Evolutionary conservation across 139 green algal species (phyloP).

Genomic region (Chlamydomonas urium): DNA sequence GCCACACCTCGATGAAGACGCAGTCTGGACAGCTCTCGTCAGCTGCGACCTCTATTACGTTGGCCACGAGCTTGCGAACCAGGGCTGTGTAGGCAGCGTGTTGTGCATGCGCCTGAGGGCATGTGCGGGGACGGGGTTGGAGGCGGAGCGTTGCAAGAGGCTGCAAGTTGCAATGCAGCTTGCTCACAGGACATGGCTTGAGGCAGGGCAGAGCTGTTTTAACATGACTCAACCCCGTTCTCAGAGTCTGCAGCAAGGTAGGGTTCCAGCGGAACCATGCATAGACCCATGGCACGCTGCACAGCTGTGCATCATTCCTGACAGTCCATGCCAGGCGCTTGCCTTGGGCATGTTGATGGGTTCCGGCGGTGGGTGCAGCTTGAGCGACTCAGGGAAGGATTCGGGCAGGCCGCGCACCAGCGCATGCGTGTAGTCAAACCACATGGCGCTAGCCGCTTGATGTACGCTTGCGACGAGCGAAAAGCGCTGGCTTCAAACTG

Average conservation of each 20-base stretch:
- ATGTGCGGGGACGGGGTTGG: not conserved
- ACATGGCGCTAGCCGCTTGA: too few species aligned
- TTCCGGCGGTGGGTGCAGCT: conserved; percentile 9
- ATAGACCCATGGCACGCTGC: too few species aligned
- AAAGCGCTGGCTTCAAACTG: too few species aligned
- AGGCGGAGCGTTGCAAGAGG: not conserved
- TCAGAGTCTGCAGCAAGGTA: too few species aligned
- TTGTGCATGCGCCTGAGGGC: not conserved
- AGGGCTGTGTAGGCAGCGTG: conserved; percentile 21
- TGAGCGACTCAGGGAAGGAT: conserved; percentile 14
- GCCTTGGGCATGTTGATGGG: conserved; percentile 12
- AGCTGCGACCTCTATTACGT: conserved; percentile 3
- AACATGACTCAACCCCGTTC: too few species aligned
- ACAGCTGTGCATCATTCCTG: too few species aligned
- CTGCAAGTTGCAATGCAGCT: too few species aligned
- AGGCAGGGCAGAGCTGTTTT: too few species aligned
- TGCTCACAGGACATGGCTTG: too few species aligned
- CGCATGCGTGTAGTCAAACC: conserved; percentile 13
- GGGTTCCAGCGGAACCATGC: too few species aligned
- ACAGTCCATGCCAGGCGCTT: too few species aligned
- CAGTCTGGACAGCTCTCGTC: conserved; percentile 28
- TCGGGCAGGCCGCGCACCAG: conserved; percentile 11
- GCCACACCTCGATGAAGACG: conserved; percentile 27
- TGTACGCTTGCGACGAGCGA: too few species aligned
- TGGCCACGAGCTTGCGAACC: not conserved